These are phyloP conservation scores for Annona cherimola DNA, from an alignment of 164 flowering plant species.

Conservation along the genomic window DNA sequence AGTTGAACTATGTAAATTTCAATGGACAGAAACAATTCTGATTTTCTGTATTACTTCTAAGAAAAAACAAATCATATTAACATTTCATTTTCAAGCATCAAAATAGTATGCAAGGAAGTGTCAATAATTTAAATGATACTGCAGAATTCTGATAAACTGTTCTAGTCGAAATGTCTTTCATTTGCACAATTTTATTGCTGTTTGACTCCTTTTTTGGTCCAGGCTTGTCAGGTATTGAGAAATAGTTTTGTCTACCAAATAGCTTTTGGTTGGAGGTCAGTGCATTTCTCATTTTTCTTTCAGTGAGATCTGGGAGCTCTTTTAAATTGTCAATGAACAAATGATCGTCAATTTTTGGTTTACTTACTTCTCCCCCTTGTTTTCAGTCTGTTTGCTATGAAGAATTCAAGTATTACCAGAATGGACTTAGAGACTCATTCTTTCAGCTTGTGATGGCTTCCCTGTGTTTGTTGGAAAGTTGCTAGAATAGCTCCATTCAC, in stretches of 20 bases:
- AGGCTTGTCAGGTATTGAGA: neutral
- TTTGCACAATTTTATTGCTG: neutral
- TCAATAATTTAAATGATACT: too few species aligned
- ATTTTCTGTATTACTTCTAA: too few species aligned
- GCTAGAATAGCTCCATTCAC: conserved; percentile 1
- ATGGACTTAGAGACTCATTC: neutral
- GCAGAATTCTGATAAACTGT: neutral
- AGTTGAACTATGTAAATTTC: too few species aligned
- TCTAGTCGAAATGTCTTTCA: neutral
- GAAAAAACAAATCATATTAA: too few species aligned
- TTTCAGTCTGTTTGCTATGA: neutral
- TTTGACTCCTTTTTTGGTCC: neutral
- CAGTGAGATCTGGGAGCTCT: neutral
- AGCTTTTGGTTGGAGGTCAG: neutral
- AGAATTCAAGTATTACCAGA: neutral
- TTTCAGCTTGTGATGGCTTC: conserved; percentile 3
- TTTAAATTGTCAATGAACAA: too few species aligned
- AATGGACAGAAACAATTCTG: too few species aligned
- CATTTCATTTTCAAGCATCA: too few species aligned
- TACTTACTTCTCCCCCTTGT: neutral
- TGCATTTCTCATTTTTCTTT: neutral
- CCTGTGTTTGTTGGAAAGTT: neutral
- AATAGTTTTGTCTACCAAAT: neutral
- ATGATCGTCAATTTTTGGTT: neutral
- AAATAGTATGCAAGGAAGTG: too few species aligned